Evolutionary conservation across 2,329 filamentous ascomycete genomes (phyloP), one percentile per base, ranked within the genome.

Genomic region (Lecanoromycetidae sp.): DNA sequence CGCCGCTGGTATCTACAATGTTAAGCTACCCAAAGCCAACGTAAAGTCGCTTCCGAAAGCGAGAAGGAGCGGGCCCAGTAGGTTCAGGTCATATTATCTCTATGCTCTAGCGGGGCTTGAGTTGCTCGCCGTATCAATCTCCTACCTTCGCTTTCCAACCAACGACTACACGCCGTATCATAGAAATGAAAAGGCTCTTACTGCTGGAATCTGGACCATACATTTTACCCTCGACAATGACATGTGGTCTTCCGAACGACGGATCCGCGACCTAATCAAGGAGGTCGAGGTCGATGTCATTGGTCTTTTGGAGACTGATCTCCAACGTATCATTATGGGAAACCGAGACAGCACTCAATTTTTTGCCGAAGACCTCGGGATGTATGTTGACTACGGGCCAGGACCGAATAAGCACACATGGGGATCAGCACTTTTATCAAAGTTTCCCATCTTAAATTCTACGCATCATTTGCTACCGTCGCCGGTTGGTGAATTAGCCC

Each of bases 341-440:
- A 98, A 96, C 68, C 84, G 91, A 55, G 91, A 98, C 62, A 84
- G 86, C 7, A 95, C 91, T 1, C 91, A 96, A 62, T 93, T 86
- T 66, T 76, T 98, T 7, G 88, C 91, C 17, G 90, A 96, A 63
- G 88, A 98, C 56, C 75, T 98, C 9, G 91, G 91, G 57, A 98
- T 98, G 91, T 98, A 95, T 60, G 88, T 93, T 41, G 91, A 98
- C 68, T 95, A 87, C 59, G 91, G 91, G 46, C 91, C 91, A 25
- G 91, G 91, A 2, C 91, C 91, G 5, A 94, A 98, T 75, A 98
- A 96, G 69, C 91, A 98, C 69, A 98, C 91, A 0, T 98, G 91
- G 91, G 91, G 91, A 43, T 79, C 82, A 8, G 91, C 88, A 19
- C 72, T 98, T 36, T 75, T 98, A 3, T 95, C 87, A 57, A 96